Evolutionary conservation across 2,329 filamentous ascomycete species (phyloP), one percentile per base, ranked within the genome.

Genomic region (Ceratocystis destructans): DNA sequence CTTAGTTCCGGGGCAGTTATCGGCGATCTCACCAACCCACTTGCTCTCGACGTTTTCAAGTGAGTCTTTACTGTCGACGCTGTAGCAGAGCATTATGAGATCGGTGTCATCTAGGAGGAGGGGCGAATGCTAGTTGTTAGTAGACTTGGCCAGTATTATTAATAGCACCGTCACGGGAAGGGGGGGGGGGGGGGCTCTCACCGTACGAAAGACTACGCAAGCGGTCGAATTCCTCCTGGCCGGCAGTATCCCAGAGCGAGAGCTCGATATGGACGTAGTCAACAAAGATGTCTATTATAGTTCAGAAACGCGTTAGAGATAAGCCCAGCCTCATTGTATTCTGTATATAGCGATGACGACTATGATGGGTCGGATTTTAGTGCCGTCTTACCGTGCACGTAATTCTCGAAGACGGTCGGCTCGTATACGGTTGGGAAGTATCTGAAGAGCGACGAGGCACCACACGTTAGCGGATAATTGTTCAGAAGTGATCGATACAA

Each of bases 341-440:
- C 37, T 10, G 37, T 10, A 41, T 12, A 12, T 41, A 41, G 57
- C 5, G 12, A 3, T 61, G 25, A 22, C 31, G 7, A 22, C 7
- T 61, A 25, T 41, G 22, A 20, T 20, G 22, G 17, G 41, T 15
- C 8, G 45, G 28, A 33, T 10, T 41, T 41, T 6, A 25, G 12
- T 15, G 22, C 10, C 53, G 12, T 37, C 82, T 74, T 82, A 95
- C 90, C 91, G 76, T 99, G 93, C 70, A 99, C 93, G 77, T 97
- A 99, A 78, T 99, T 99, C 76, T 99, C 93, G 77, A 96, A 96
- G 70, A 96, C 93, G 45, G 93, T 99, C 65, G 94, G 94, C 77
- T 97, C 92, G 79, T 97, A 97, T 73, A 97, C 93, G 67, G 93
- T 96, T 64, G 93, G 93, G 76, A 99, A 99, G 77, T 96, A 96